A percentile compares a stretch with the other conserved stretches of the same genome.
These are phyloP conservation scores for Thelonectria discophora DNA, from an alignment of 2,329 filamentous ascomycete genomes.

Conservation along the genomic window DNA sequence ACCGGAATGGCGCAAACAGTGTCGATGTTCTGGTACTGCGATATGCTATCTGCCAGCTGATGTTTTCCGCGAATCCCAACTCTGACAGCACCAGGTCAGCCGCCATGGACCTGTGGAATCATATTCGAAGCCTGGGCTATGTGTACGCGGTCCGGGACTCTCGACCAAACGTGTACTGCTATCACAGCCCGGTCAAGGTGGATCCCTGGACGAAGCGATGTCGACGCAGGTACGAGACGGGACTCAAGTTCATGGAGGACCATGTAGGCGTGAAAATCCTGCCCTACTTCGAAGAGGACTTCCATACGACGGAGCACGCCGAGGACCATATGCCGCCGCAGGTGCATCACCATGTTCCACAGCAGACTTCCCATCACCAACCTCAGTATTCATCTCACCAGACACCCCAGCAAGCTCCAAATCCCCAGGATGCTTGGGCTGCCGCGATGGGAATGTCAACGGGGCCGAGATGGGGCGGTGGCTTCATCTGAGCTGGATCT, in stretches of 20 bases:
- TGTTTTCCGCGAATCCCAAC: constrained; percentile 48
- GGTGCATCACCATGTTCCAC: constrained; percentile 4
- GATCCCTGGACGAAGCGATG: constrained; percentile 56
- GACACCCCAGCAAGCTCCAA: constrained; percentile 12
- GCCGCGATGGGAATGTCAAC: constrained; percentile 45
- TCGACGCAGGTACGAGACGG: constrained; percentile 51
- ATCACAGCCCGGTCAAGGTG: constrained; percentile 55
- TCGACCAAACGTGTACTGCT: constrained; percentile 52
- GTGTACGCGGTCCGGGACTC: constrained; percentile 50
- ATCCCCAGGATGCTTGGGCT: constrained; percentile 49
- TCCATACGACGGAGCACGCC: constrained; percentile 52
- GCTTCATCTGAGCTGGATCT: constrained; percentile 45
- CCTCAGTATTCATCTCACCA: neutral
- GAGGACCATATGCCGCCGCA: constrained; percentile 41
- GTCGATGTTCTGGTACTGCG: constrained; percentile 51
- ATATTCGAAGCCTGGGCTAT: constrained; percentile 47
- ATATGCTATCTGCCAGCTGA: constrained; percentile 53
- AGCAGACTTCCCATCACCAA: neutral
- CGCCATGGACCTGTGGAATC: constrained; percentile 50
- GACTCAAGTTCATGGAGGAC: constrained; percentile 49
- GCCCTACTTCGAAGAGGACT: constrained; percentile 56
- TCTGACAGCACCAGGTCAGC: constrained; percentile 48
- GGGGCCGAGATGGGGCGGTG: constrained; percentile 43
- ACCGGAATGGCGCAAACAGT: constrained; percentile 45
- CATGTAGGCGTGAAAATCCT: constrained; percentile 50